These are phyloP conservation scores for Cyberlindnera galapagoensis DNA, from an alignment of 805 yeast species.

Conservation along the genomic window DNA sequence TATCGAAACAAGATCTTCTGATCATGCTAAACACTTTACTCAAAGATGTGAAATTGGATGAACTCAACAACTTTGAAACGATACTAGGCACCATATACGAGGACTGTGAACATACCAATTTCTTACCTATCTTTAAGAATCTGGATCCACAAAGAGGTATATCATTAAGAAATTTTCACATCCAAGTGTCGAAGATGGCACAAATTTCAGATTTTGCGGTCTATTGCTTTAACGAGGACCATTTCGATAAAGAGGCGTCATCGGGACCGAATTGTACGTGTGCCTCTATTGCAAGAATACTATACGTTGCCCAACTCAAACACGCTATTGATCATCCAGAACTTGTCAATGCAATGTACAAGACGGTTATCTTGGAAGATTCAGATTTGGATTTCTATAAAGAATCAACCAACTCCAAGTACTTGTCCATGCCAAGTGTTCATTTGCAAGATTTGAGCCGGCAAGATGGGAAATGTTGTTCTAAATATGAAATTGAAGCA, in stretches of 20 bases:
- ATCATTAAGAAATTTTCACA: slow-evolving; percentile 75
- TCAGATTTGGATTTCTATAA: slow-evolving; percentile 12
- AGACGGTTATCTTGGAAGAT: slow-evolving; percentile 18
- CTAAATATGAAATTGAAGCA: slow-evolving; percentile 33
- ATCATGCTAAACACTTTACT: slow-evolving; percentile 15
- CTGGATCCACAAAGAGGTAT: slow-evolving; percentile 69
- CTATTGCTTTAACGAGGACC: slow-evolving; percentile 52
- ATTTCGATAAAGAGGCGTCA: slow-evolving; percentile 17
- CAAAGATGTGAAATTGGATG: slow-evolving; percentile 19
- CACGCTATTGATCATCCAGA: slow-evolving; percentile 24
- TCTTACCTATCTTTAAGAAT: slow-evolving; percentile 47
- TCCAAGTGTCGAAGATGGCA: slow-evolving; percentile 78
- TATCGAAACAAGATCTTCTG: slow-evolving; percentile 31
- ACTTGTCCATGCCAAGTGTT: slow-evolving; percentile 24
- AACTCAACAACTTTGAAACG: slow-evolving; percentile 2
- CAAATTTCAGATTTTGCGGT: slow-evolving; percentile 68
- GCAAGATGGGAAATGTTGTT: slow-evolving; percentile 20
- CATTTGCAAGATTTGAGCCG: slow-evolving; percentile 10
- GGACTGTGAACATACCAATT: slow-evolving; percentile 25
- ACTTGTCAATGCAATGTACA: slow-evolving; percentile 17
- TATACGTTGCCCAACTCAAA: slow-evolving; percentile 37
- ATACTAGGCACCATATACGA: slow-evolving; percentile 15
- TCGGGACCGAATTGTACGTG: slow-evolving; percentile 29
- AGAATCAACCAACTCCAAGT: slow-evolving; percentile 4
- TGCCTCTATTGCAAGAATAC: slow-evolving; percentile 31